phyloP scores from a whole-genome alignment of 495 filamentous ascomycete species.

The Talaromyces proteolyticus region DNA sequence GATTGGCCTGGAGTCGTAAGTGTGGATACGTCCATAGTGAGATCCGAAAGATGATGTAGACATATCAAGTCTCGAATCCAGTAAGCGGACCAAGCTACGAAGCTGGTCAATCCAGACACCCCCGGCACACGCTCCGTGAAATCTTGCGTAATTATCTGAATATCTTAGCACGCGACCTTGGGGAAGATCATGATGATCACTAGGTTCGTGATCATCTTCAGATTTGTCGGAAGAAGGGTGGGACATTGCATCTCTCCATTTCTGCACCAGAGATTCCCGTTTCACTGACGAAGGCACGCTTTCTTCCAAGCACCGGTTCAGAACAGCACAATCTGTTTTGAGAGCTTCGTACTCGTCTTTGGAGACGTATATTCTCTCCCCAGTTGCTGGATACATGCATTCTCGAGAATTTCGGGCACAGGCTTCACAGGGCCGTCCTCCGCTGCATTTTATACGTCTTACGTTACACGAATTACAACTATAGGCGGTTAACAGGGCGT shows the following conservation, averaged over 20 bases:
- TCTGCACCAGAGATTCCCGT: slow-evolving; percentile 9
- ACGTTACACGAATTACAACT: slow-evolving; percentile 41
- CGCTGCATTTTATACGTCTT: slow-evolving; percentile 36
- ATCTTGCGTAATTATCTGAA: slow-evolving; percentile 21
- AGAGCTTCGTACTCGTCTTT: slow-evolving; percentile 20
- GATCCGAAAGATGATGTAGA: slow-evolving; percentile 13
- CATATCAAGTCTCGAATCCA: background rate
- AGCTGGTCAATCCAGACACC: slow-evolving; percentile 30
- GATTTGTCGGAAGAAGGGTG: background rate
- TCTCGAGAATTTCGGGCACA: slow-evolving; percentile 18
- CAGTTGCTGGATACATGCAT: slow-evolving; percentile 25
- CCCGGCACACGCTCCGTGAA: slow-evolving; percentile 31
- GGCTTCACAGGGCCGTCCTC: slow-evolving; percentile 25
- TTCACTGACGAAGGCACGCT: slow-evolving; percentile 9
- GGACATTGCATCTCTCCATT: slow-evolving; percentile 8
- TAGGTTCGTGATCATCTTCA: slow-evolving; percentile 7
- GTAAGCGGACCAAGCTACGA: slow-evolving; percentile 10
- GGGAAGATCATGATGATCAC: background rate
- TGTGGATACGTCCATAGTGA: slow-evolving; percentile 30
- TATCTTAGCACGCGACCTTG: slow-evolving; percentile 28
- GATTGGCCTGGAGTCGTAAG: slow-evolving; percentile 31
- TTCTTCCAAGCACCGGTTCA: slow-evolving; percentile 13
- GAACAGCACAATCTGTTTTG: slow-evolving; percentile 11
- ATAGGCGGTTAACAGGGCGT: background rate
- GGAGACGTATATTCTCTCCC: slow-evolving; percentile 21